Evolutionary conservation across 495 filamentous ascomycete genomes (phyloP).

Genomic region (Evansstolkia leycettana): DNA sequence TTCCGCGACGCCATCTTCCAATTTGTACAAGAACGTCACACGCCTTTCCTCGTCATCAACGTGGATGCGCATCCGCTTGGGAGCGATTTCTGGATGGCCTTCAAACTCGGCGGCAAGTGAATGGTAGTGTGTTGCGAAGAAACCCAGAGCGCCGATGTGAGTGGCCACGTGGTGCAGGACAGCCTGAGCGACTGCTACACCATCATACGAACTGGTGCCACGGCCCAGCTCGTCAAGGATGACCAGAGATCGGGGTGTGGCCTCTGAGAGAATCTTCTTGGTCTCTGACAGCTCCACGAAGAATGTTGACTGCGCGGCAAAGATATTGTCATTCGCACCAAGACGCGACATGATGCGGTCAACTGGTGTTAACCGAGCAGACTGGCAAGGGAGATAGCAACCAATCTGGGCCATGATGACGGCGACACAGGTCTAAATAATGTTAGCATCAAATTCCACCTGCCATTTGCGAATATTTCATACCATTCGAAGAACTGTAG

Average conservation of each 20-base stretch:
- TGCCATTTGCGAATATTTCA: no score
- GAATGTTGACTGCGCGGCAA: conserved; percentile 95
- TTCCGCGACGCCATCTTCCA: conserved; percentile 91
- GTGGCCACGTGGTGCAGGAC: conserved; percentile 91
- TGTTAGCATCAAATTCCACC: conserved; percentile 2
- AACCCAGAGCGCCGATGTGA: conserved; percentile 85
- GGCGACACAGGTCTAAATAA: conserved; percentile 66
- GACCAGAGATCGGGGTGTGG: conserved; percentile 86
- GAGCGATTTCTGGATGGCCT: conserved; percentile 71
- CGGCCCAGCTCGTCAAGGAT: conserved; percentile 97
- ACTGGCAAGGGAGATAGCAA: conserved; percentile 76
- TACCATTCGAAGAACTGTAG: conserved; percentile 95
- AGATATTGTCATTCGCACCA: conserved; percentile 97
- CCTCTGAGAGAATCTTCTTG: conserved; percentile 95
- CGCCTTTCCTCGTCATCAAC: conserved; percentile 76
- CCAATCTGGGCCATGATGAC: conserved; percentile 99
- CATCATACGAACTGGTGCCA: conserved; percentile 88
- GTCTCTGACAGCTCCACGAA: conserved; percentile 97
- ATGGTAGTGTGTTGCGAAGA: conserved; percentile 98
- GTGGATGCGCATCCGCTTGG: conserved; percentile 83
- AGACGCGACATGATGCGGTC: conserved; percentile 99
- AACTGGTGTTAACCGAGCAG: conserved; percentile 77
- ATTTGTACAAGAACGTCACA: conserved; percentile 90
- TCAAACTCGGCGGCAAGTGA: conserved; percentile 84
- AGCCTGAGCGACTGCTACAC: conserved; percentile 90